Conservation (phyloP, 257 asterid species). For the Coffea eugenioides region DNA sequence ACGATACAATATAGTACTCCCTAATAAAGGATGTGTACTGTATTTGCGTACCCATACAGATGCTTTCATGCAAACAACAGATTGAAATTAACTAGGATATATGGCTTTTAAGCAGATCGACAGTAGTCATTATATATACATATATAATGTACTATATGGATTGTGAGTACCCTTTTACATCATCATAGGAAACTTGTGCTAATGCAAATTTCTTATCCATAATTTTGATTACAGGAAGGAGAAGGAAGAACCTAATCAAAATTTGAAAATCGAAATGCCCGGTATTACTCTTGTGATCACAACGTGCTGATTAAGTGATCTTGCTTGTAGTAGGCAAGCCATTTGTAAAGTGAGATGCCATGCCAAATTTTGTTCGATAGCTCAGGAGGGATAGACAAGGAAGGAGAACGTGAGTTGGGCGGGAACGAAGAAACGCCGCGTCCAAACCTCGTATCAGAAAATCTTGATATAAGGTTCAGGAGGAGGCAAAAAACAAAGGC, state of each 20-base stretch:
- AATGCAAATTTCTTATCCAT: background rate
- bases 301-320: background rate
- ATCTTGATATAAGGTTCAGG: constrained; percentile 16
- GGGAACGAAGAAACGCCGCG: constrained; percentile 17
- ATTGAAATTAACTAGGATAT: background rate
- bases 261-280: background rate
- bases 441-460: constrained; percentile 25
- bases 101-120: background rate
- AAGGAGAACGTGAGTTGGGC: constrained; percentile 78
- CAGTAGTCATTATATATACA: too few species aligned
- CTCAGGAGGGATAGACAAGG: constrained; percentile 99
- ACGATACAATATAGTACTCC: constrained; percentile 20
- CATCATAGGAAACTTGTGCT: background rate
- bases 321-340: background rate
- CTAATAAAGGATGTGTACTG: constrained; percentile 35
- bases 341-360: background rate
- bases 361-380: constrained; percentile 28
- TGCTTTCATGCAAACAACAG: constrained; percentile 10
- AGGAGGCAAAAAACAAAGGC: background rate
- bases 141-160: too few species aligned
- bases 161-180: too few species aligned
- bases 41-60: constrained; percentile 4
- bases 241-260: background rate
- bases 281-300: background rate
- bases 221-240: background rate